A percentile compares a stretch with the other conserved stretches of the same genome.
phyloP scores from a whole-genome alignment of 331 rosid genomes.

The Quercus phellos region DNA sequence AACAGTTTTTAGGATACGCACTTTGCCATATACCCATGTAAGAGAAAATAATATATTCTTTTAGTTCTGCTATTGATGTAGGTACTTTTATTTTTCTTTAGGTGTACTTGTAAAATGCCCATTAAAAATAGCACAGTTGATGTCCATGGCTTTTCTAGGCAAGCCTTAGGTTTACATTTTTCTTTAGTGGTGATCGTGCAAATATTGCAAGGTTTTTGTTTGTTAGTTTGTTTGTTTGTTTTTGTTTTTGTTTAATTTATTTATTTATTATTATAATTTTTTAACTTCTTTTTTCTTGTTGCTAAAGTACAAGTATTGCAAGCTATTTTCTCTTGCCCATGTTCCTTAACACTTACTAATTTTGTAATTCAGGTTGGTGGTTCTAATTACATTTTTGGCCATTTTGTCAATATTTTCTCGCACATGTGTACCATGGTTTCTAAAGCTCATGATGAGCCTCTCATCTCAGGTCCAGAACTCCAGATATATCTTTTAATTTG shows the following conservation, averaged over 20 bases:
- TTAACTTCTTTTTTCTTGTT: too few species aligned
- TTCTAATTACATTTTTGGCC: constrained; percentile 58
- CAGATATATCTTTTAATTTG: constrained; percentile 18
- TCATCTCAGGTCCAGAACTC: constrained; percentile 85
- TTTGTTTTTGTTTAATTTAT: too few species aligned
- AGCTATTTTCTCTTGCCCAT: constrained; percentile 1
- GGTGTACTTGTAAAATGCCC: background rate
- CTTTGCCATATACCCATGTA: background rate
- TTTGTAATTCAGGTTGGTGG: constrained; percentile 57
- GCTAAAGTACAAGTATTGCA: background rate
- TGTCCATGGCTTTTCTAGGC: background rate
- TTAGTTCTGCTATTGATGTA: background rate
- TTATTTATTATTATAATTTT: too few species aligned
- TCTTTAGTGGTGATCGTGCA: background rate
- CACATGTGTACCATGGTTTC: constrained; percentile 86
- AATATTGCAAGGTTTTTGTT: background rate
- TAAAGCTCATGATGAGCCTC: constrained; percentile 89
- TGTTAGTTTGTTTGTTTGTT: too few species aligned
- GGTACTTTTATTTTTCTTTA: too few species aligned
- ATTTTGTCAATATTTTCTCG: constrained; percentile 67
- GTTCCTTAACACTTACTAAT: constrained; percentile 14
- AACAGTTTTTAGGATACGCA: too few species aligned
- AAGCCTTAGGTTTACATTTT: background rate
- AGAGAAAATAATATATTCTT: background rate
- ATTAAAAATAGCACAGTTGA: constrained; percentile 4